Evolutionary conservation across 768 basidiomycete species (phyloP).

Genomic region (Saitozyma podzolica): DNA sequence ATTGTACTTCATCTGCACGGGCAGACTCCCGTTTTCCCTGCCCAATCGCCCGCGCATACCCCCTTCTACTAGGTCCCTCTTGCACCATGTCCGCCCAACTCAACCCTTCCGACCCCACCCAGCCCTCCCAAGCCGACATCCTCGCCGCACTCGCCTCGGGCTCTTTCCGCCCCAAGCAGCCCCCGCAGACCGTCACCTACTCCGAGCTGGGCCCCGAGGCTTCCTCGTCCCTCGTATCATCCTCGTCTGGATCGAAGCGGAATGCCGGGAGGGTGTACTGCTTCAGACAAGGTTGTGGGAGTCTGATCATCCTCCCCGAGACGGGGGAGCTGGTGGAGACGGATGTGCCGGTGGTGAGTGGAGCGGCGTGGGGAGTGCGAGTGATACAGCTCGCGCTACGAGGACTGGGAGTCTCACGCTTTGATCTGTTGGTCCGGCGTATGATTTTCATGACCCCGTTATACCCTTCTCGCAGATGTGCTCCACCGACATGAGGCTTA

Average conservation of each 20-base stretch:
- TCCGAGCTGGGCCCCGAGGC: neutral
- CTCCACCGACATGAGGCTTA: neutral
- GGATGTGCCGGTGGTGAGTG: conserved; percentile 31
- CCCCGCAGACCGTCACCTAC: neutral
- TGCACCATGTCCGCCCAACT: no score
- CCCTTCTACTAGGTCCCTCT: no score
- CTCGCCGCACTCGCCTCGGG: conserved; percentile 35
- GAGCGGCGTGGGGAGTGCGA: no score
- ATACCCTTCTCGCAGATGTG: neutral
- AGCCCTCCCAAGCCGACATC: conserved; percentile 47
- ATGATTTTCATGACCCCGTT: no score
- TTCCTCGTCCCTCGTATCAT: neutral
- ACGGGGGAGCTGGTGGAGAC: conserved; percentile 33
- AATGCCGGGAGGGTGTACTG: conserved; percentile 46
- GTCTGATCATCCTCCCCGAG: conserved; percentile 40
- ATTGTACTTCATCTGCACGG: neutral
- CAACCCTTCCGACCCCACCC: neutral
- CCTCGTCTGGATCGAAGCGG: neutral
- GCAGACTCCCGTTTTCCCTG: neutral
- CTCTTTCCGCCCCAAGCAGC: neutral
- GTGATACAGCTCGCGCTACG: no score
- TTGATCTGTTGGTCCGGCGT: no score
- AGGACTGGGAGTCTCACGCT: no score
- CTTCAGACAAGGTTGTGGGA: conserved; percentile 46
- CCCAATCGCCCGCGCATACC: no score